Evolutionary conservation across 495 filamentous ascomycete species (phyloP).

Genomic region (Venustampulla echinocandica): DNA sequence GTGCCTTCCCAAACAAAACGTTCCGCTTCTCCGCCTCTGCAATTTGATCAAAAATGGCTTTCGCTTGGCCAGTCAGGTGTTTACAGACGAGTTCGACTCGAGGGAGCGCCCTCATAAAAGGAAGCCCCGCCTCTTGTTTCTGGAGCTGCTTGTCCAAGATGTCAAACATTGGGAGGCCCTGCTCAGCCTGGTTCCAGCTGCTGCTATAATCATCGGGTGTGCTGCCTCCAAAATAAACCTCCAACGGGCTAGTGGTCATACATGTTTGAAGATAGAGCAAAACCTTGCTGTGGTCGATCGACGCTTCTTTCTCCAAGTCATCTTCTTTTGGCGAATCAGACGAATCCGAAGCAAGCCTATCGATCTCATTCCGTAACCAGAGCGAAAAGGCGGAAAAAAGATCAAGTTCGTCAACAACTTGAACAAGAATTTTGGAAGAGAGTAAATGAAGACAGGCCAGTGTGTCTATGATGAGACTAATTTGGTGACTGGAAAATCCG

Average conservation of each 20-base stretch:
- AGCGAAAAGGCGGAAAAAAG: slow-evolving; percentile 71
- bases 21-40: slow-evolving; percentile 45
- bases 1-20: slow-evolving; percentile 41
- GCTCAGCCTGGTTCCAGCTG: slow-evolving; percentile 8
- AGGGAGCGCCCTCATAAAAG: slow-evolving; percentile 31
- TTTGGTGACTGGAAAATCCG: slow-evolving; percentile 47
- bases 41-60: slow-evolving; percentile 39
- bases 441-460: slow-evolving; percentile 67
- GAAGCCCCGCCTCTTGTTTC: slow-evolving; percentile 30
- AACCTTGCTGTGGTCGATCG: slow-evolving; percentile 45
- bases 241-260: slow-evolving; percentile 37
- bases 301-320: slow-evolving; percentile 43
- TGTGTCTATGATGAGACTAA: slow-evolving; percentile 53
- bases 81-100: slow-evolving; percentile 38
- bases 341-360: slow-evolving; percentile 44
- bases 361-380: slow-evolving; percentile 83
- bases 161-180: slow-evolving; percentile 33
- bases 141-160: slow-evolving; percentile 38
- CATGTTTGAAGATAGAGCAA: slow-evolving; percentile 44
- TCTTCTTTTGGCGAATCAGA: slow-evolving; percentile 39
- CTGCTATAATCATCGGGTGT: slow-evolving; percentile 23
- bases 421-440: slow-evolving; percentile 60
- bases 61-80: slow-evolving; percentile 32
- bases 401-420: slow-evolving; percentile 66
- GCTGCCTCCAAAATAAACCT: slow-evolving; percentile 31